Conservation (phyloP, 139 green algal genomes). For the Ettlia oleoabundans region DNA sequence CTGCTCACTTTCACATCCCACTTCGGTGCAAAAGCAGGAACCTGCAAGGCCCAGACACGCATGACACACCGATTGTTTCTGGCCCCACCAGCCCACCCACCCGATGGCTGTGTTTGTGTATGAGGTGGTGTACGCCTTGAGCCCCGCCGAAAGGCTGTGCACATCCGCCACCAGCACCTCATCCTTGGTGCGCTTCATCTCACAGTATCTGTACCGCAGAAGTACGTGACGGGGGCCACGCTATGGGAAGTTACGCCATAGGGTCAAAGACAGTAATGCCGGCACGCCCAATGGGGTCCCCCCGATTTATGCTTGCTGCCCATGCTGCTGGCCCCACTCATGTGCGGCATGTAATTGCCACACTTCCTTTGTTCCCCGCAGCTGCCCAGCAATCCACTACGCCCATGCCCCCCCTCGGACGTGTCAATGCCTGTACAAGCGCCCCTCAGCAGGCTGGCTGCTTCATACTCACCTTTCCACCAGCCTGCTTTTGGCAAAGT, state of each 20-base stretch:
- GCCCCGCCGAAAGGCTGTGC: slow-evolving; percentile 68
- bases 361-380: too few species aligned
- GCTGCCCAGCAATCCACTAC: too few species aligned
- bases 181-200: slow-evolving; percentile 80
- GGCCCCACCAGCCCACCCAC: background rate
- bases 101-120: slow-evolving; percentile 69
- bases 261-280: too few species aligned
- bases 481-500: slow-evolving; percentile 69
- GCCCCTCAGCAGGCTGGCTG: too few species aligned
- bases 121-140: slow-evolving; percentile 69
- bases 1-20: too few species aligned
- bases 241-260: too few species aligned
- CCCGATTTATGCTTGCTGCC: too few species aligned
- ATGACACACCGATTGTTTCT: background rate
- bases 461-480: slow-evolving; percentile 46
- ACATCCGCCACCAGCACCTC: slow-evolving; percentile 71
- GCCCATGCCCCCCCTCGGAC: slow-evolving; percentile 24
- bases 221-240: too few species aligned
- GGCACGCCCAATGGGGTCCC: too few species aligned
- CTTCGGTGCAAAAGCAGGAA: background rate
- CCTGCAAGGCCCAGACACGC: too few species aligned
- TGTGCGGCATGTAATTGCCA: too few species aligned
- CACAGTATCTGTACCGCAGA: slow-evolving; percentile 63
- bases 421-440: background rate
- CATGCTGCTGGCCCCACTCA: too few species aligned